phyloP scores from a whole-genome alignment of 2,329 filamentous ascomycete genomes.

The Biscogniauxia sp. region DNA sequence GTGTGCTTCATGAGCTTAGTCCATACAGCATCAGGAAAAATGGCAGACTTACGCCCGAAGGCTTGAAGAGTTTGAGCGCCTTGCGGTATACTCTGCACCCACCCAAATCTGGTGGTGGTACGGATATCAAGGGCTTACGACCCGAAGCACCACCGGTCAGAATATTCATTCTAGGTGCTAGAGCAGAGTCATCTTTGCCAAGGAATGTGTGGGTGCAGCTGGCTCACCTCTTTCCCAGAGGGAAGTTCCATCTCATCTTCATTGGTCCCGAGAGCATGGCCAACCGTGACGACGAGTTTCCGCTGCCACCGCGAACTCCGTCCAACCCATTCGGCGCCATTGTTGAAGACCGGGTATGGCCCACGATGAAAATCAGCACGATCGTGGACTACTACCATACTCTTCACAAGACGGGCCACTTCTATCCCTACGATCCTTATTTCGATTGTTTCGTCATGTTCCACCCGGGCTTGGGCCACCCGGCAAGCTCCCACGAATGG shows the following conservation, averaged over 20 bases:
- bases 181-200: conserved; percentile 95
- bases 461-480: conserved; percentile 93
- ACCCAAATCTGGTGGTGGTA: conserved; percentile 71
- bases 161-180: conserved; percentile 88
- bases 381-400: conserved; percentile 99
- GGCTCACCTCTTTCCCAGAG: conserved; percentile 88
- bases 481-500: conserved; percentile 92
- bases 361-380: conserved; percentile 93
- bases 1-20: conserved; percentile 89
- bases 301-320: conserved; percentile 79
- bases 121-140: conserved; percentile 73
- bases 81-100: conserved; percentile 93
- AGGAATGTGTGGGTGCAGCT: conserved; percentile 93
- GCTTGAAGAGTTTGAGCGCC: conserved; percentile 89
- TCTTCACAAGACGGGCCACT: conserved; percentile 84
- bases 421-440: conserved; percentile 94
- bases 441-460: conserved; percentile 98
- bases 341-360: conserved; percentile 84
- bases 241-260: conserved; percentile 88
- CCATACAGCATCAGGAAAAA: conserved; percentile 79
- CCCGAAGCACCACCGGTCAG: conserved; percentile 85
- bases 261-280: conserved; percentile 96
- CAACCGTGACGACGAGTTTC: conserved; percentile 90
- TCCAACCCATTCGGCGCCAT: conserved; percentile 91
- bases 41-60: conserved; percentile 79